Evolutionary conservation across 768 basidiomycete species (phyloP).

Genomic region (Leccinum rimulosum): DNA sequence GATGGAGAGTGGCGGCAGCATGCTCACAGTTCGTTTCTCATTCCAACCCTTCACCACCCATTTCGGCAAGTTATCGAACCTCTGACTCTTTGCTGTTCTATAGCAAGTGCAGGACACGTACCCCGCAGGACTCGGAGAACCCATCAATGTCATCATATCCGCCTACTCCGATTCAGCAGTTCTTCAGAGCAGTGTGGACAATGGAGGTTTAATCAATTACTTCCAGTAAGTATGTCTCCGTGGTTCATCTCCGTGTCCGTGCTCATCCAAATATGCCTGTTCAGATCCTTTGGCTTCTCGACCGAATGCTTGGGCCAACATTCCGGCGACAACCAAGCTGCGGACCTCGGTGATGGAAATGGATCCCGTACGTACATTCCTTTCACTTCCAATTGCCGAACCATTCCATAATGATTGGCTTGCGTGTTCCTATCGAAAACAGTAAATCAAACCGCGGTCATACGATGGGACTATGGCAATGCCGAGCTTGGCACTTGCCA

Average conservation of each 20-base stretch:
- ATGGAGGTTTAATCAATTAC: conserved; percentile 82
- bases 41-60: not conserved
- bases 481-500: conserved; percentile 78
- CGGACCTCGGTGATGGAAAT: conserved; percentile 81
- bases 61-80: not conserved
- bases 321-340: conserved; percentile 62
- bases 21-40: conserved; percentile 60
- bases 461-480: conserved; percentile 84
- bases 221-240: conserved; percentile 54
- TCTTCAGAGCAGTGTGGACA: conserved; percentile 50
- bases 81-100: not conserved
- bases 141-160: conserved; percentile 79
- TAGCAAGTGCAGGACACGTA: conserved; percentile 57
- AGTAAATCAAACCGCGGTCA: conserved; percentile 83
- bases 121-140: conserved; percentile 79
- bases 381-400: conserved; percentile 5
- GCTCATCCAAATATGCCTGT: not conserved
- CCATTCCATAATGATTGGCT: not conserved
- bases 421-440: conserved; percentile 2
- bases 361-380: conserved; percentile 54
- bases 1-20: conserved; percentile 52
- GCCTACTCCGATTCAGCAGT: conserved; percentile 71
- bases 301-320: conserved; percentile 86
- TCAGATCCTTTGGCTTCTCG: conserved; percentile 63
- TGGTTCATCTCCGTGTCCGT: not conserved